phyloP scores from a whole-genome alignment of 2,329 filamentous ascomycete genomes.

The Emericellopsis atlantica region DNA sequence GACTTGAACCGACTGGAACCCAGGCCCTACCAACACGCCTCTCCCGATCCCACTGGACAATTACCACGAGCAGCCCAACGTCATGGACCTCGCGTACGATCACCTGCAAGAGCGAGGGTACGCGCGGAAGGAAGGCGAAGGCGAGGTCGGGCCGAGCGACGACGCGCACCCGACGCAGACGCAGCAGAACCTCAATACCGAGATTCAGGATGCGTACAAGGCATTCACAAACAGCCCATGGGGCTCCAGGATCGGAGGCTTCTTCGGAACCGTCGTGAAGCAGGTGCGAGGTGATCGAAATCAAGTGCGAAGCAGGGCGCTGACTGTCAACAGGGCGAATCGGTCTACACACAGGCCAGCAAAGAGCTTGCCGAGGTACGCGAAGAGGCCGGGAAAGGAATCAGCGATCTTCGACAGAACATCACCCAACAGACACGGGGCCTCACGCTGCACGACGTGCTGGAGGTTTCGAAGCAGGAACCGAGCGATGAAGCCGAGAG shows the following conservation, averaged over 20 bases:
- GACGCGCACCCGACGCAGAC: conserved; percentile 16
- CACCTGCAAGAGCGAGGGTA: conserved; percentile 81
- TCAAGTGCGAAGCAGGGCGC: too few relatives aligned
- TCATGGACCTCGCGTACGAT: conserved; percentile 95
- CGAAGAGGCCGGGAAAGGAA: conserved; percentile 70
- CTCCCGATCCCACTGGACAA: conserved; percentile 7
- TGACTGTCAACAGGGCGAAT: conserved; percentile 47
- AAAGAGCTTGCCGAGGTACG: conserved; percentile 64
- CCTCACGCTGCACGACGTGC: conserved; percentile 48
- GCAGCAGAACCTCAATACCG: conserved; percentile 58
- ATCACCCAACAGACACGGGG: conserved; percentile 63
- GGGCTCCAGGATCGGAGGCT: conserved; percentile 78
- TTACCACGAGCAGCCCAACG: conserved; percentile 3
- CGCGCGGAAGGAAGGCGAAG: conserved; percentile 41
- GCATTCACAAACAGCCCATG: conserved; percentile 85
- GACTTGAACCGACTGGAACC: not conserved
- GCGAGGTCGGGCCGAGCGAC: conserved; percentile 14
- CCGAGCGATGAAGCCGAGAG: conserved; percentile 9
- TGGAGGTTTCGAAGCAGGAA: conserved; percentile 18
- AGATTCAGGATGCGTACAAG: conserved; percentile 91
- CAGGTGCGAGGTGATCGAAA: conserved; percentile 42
- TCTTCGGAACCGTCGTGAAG: conserved; percentile 85
- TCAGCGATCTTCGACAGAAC: conserved; percentile 55
- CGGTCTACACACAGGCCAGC: conserved; percentile 64
- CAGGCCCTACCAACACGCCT: not conserved